Evolutionary conservation across 2,329 filamentous ascomycete genomes (phyloP).

Genomic region (Penicillium occitanis): DNA sequence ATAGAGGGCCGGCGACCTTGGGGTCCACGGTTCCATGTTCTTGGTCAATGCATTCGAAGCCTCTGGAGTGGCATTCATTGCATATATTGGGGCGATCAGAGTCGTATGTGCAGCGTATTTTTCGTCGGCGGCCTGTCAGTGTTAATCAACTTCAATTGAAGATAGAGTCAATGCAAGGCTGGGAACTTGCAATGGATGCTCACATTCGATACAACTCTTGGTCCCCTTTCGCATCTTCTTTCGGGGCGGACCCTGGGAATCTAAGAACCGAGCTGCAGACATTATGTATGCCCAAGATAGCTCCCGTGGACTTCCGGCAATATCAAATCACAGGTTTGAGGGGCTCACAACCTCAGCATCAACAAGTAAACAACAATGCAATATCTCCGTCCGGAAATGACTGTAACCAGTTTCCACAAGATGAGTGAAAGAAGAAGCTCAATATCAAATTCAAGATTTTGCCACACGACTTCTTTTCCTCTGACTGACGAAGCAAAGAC

Average conservation of each 20-base stretch:
- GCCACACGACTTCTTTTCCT: neutral
- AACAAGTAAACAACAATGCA: neutral
- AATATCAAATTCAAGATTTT: neutral
- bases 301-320: neutral
- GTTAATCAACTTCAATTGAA: neutral
- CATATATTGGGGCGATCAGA: conserved; percentile 35
- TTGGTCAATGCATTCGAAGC: conserved; percentile 42
- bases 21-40: conserved; percentile 33
- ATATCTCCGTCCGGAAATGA: neutral
- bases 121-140: conserved; percentile 39
- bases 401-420: neutral
- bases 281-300: conserved; percentile 19
- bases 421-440: neutral
- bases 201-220: conserved; percentile 45
- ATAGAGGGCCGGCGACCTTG: conserved; percentile 24
- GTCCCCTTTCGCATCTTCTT: conserved; percentile 48
- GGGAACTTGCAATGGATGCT: neutral
- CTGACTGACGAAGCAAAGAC: neutral
- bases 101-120: conserved; percentile 45
- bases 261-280: conserved; percentile 23
- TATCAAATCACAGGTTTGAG: neutral
- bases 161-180: neutral
- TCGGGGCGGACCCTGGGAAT: conserved; percentile 36
- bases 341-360: conserved; percentile 1
- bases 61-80: conserved; percentile 43